Evolutionary conservation across 1,284 basidiomycete genomes (phyloP), one percentile per base, ranked within the genome.

Genomic region (Coniferiporia sulphurascens): DNA sequence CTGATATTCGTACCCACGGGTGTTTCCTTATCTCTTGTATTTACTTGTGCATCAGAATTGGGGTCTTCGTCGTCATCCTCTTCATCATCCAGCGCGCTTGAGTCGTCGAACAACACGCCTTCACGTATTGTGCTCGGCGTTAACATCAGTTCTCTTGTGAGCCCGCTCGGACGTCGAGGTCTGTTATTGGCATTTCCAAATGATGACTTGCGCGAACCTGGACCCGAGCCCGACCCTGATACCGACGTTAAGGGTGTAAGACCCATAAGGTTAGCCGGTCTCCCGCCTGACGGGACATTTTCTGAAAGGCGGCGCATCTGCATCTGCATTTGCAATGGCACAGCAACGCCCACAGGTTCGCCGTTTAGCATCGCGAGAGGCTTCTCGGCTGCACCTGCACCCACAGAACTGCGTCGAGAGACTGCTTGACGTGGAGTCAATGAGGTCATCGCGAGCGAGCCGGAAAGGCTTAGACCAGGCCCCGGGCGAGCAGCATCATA

Each of bases 41-140:
- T 49, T 21, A n/a, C 46, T 15, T 36, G 27, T 1, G 52, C 45
- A 13, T 52, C 59, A 10, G 45, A 48, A 48, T 53, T 57, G 19
- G 44, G 49, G 46, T 52, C 53, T 36, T 61, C 61, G 6, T 63
- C 62, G 21, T 58, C 56, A 6, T 60, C 62, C 38, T 63, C 60
- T 46, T 59, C 59, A 53, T 60, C 59, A n/a, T 52, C 52, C 12
- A 62, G 35, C 4, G 60, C 60, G 21, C 60, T 61, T 21, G 56
- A 45, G 27, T 58, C 52, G 43, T 56, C 53, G 15, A 51, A 17
- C 7, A 17, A 21, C 9, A 50, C 10, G 43, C 48, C 48, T 38
- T 62, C 60, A 15, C 13, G 52, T 10, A 56, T 56, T 9, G 48
- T 32, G 4, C 22, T 50, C 19, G 21, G 35, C n/a, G 38, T 12